These are phyloP conservation scores for Styphnolobium japonicum DNA, from an alignment of 306 rosid species.

Conservation along the genomic window DNA sequence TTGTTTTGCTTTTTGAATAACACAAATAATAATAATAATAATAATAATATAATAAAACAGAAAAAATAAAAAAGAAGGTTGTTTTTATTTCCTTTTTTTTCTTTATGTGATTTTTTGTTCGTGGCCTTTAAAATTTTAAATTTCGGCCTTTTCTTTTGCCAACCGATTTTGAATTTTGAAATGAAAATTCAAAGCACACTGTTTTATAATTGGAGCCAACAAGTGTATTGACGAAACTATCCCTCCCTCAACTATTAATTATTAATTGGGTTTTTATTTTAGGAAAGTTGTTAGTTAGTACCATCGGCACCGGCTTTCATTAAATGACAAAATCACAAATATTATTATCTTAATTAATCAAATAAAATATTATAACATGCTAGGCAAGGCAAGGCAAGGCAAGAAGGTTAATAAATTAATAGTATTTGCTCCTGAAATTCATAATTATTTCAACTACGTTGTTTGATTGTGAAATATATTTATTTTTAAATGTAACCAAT, in stretches of 20 bases:
- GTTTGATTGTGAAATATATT: neutral
- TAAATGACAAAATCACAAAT: conserved; percentile 2
- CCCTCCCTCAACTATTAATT: neutral
- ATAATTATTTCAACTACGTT: neutral
- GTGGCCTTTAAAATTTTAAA: neutral
- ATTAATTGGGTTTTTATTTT: neutral
- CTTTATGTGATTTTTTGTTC: too few relatives aligned
- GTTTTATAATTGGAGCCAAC: neutral
- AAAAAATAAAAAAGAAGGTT: neutral
- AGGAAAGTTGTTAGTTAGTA: neutral
- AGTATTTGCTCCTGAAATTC: neutral
- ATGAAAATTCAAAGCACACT: neutral
- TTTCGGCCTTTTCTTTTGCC: neutral
- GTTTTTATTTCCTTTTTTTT: too few relatives aligned
- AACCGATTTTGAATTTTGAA: conserved; percentile 22
- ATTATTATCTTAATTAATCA: neutral
- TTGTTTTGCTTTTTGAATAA: conserved; percentile 5
- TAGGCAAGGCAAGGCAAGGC: neutral
- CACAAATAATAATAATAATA: neutral
- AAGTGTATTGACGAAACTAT: conserved; percentile 17
- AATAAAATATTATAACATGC: neutral
- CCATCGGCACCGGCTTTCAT: neutral
- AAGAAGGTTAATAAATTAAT: neutral
- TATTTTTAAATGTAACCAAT: neutral
- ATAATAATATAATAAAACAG: too few relatives aligned